phyloP scores from a whole-genome alignment of 2,329 filamentous ascomycete species.

The Cercospora zeina region DNA sequence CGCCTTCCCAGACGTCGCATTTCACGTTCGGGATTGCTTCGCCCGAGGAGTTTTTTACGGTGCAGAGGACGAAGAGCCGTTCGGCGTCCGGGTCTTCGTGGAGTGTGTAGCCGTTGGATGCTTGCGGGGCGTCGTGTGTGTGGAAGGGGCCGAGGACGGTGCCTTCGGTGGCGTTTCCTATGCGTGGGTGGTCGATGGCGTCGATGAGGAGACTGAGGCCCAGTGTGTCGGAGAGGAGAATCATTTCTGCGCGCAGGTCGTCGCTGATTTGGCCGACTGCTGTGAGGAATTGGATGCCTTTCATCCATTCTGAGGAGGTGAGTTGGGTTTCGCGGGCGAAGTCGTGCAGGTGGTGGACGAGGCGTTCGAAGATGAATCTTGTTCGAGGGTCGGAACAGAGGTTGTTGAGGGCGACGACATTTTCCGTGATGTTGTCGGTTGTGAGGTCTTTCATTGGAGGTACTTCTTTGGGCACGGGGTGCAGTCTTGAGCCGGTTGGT shows the following conservation, averaged over 20 bases:
- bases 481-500: slow-evolving; percentile 9
- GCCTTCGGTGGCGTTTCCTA: slow-evolving; percentile 67
- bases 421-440: slow-evolving; percentile 75
- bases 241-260: slow-evolving; percentile 56
- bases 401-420: slow-evolving; percentile 71
- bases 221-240: slow-evolving; percentile 77
- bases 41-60: slow-evolving; percentile 63
- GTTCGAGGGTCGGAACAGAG: slow-evolving; percentile 65
- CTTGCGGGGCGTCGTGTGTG: slow-evolving; percentile 67
- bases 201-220: slow-evolving; percentile 78
- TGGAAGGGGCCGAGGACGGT: slow-evolving; percentile 81
- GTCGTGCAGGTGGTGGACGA: slow-evolving; percentile 76
- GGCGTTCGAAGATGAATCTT: slow-evolving; percentile 70
- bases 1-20: slow-evolving; percentile 83
- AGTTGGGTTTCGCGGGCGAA: slow-evolving; percentile 77
- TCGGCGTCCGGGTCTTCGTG: slow-evolving; percentile 68
- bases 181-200: slow-evolving; percentile 79
- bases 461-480: slow-evolving; percentile 7
- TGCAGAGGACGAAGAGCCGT: slow-evolving; percentile 70
- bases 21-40: slow-evolving; percentile 64
- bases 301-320: slow-evolving; percentile 75
- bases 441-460: slow-evolving; percentile 67
- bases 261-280: slow-evolving; percentile 63
- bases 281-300: slow-evolving; percentile 68
- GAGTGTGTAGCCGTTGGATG: slow-evolving; percentile 60